phyloP scores from a whole-genome alignment of 2,329 filamentous ascomycete species.

The Trichoderma citrinoviride region DNA sequence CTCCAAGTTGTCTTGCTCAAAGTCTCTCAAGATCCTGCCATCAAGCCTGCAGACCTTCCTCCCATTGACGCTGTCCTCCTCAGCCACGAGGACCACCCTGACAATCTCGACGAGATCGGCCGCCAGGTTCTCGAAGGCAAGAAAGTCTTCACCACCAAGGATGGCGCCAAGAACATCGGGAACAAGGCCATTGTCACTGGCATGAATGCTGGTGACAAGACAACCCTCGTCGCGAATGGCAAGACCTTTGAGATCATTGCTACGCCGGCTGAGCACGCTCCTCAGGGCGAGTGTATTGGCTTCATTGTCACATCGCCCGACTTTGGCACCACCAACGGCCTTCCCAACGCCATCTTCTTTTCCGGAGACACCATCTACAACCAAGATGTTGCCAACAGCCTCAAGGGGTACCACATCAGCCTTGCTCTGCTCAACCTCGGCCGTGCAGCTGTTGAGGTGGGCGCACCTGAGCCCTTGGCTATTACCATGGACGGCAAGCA shows the following conservation, averaged over 20 bases:
- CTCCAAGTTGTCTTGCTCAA: conserved; percentile 31
- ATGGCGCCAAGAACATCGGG: conserved; percentile 44
- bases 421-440: conserved; percentile 44
- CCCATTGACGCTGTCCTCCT: conserved; percentile 48
- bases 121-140: conserved; percentile 46
- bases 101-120: conserved; percentile 48
- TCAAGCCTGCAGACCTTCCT: conserved; percentile 40
- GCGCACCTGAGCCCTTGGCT: conserved; percentile 30
- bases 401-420: conserved; percentile 37
- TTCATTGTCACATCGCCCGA: conserved; percentile 40
- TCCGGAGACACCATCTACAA: conserved; percentile 50
- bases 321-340: conserved; percentile 39
- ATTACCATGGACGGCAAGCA: conserved; percentile 47
- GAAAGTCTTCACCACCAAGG: conserved; percentile 45
- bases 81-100: conserved; percentile 50
- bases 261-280: conserved; percentile 45
- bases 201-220: conserved; percentile 40
- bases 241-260: conserved; percentile 40
- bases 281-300: conserved; percentile 44
- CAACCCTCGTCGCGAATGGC: conserved; percentile 31
- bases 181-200: conserved; percentile 43
- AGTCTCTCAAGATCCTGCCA: conserved; percentile 35
- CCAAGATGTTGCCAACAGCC: conserved; percentile 38
- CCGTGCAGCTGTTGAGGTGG: conserved; percentile 31
- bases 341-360: conserved; percentile 48